Base-by-base conservation (phyloP, 2,329 filamentous ascomycete genomes). In the Bipolaris zeicola region DNA sequence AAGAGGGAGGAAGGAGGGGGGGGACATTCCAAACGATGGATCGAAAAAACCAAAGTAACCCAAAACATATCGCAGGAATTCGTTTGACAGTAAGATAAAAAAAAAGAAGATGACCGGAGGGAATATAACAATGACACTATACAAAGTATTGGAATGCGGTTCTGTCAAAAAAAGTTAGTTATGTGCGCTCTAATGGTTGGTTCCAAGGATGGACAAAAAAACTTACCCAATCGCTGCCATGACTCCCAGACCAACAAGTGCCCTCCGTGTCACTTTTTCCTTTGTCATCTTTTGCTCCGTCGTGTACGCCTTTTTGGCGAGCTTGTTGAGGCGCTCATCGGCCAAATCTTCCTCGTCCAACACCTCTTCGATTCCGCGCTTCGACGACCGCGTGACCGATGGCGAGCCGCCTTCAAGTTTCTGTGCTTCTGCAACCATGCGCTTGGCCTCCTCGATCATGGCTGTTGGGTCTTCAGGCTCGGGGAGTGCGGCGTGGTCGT, bases 201-300 rank as follows among this genome's bases (percentile, higher is more conserved):
- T 26, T 14, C 41, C 5, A 13, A 28, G 8, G 10, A 10, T 16
- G 10, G 7, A 8, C 24, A 26, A 18, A 26, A 43, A 31, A 14
- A 89, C 92, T 81, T 85, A 98, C 95, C 93, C 93, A 76, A 97
- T 85, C 55, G 91, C 91, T 74, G 97, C 83, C 44, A 91, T 95
- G 55, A 92, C 92, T 61, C 89, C 91, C 50, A 98, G 85, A 56
- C 95, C 94, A 61, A 96, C 84, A 59, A 96, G 81, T 44, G 95
- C 92, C 72, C 92, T 87, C 77, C 88, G 91, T 78, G 91, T 89
- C 64, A 97, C 91, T 71, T 88, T 90, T 78, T 96, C 89, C 79
- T 92, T 93, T 76, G 89, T 89, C 65, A 96, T 76, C 77, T 95
- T 89, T 42, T 90, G 85, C 73, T 95, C 90, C 1, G 92, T 73